Conservation (phyloP, 495 filamentous ascomycete genomes). For the Neurospora cerealis region DNA sequence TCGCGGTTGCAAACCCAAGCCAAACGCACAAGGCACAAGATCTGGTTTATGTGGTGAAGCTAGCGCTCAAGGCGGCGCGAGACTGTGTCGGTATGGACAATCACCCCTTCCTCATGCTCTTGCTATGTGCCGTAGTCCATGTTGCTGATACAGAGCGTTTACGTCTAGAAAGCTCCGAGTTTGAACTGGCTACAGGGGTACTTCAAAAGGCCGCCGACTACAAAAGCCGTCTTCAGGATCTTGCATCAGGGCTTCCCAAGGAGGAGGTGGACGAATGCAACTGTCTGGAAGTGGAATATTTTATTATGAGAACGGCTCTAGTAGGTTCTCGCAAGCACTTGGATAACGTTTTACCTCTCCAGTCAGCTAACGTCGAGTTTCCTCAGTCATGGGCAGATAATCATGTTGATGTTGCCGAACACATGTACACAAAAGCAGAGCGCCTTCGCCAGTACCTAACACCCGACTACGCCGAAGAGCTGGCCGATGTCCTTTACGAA, state of each 20-base stretch:
- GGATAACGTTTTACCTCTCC: background rate
- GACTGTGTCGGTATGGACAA: constrained; percentile 48
- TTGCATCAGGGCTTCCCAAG: constrained; percentile 13
- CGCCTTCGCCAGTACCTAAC: constrained; percentile 31
- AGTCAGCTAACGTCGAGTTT: constrained; percentile 7
- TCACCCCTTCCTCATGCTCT: background rate
- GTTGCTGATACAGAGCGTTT: constrained; percentile 3
- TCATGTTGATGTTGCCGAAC: constrained; percentile 64
- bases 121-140: background rate
- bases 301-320: constrained; percentile 55
- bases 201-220: constrained; percentile 56
- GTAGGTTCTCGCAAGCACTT: constrained; percentile 32
- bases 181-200: constrained; percentile 46
- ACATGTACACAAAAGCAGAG: constrained; percentile 56
- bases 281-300: constrained; percentile 54
- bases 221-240: constrained; percentile 44
- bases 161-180: constrained; percentile 36
- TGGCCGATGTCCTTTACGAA: constrained; percentile 63
- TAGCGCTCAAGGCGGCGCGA: constrained; percentile 56
- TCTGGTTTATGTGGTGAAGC: constrained; percentile 48
- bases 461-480: constrained; percentile 44
- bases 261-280: constrained; percentile 23
- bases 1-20: constrained; percentile 45
- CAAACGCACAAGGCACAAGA: constrained; percentile 21
- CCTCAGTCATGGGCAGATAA: constrained; percentile 62